Conservation (phyloP, 202 grass and related monocot genomes). For the Panicum virgatum region DNA sequence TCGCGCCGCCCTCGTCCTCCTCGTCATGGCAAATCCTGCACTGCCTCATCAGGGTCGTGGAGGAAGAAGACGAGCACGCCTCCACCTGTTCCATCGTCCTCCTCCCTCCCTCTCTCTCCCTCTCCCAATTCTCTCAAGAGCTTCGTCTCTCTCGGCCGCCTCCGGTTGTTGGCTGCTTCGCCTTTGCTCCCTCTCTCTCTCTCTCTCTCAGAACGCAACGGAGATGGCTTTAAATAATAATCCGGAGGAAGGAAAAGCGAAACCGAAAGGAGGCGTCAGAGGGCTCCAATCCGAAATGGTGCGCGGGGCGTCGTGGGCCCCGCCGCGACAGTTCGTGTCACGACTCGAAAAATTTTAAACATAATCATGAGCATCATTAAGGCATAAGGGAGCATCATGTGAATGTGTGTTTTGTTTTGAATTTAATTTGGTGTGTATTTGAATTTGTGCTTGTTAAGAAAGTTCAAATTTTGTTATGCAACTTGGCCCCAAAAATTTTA, state of each 20-base stretch:
- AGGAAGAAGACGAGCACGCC: constrained; percentile 16
- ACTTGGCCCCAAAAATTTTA: too few species aligned
- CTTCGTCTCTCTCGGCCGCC: background rate
- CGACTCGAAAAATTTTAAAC: too few species aligned
- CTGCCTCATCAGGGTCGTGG: constrained; percentile 32
- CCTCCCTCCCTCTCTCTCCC: too few species aligned
- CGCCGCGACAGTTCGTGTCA: constrained; percentile 6
- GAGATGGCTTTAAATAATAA: constrained; percentile 41
- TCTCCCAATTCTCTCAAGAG: background rate
- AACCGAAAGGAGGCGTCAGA: constrained; percentile 14
- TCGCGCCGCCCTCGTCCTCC: constrained; percentile 48
- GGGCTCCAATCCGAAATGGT: constrained; percentile 29
- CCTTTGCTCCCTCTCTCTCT: background rate
- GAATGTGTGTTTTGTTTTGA: too few species aligned
- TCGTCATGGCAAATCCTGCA: constrained; percentile 97
- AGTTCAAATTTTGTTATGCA: too few species aligned
- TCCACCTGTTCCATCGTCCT: constrained; percentile 35
- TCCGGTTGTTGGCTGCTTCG: background rate
- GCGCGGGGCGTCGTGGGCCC: background rate
- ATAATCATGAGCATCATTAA: too few species aligned
- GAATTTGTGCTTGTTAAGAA: too few species aligned
- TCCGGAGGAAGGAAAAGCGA: background rate
- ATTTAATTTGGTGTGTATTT: too few species aligned
- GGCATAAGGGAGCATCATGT: too few species aligned
- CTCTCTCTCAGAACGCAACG: background rate